Evolutionary conservation across 176 grass and related monocot genomes (phyloP), one percentile per base, ranked within the genome.

Genomic region (Eragrostis curvula): DNA sequence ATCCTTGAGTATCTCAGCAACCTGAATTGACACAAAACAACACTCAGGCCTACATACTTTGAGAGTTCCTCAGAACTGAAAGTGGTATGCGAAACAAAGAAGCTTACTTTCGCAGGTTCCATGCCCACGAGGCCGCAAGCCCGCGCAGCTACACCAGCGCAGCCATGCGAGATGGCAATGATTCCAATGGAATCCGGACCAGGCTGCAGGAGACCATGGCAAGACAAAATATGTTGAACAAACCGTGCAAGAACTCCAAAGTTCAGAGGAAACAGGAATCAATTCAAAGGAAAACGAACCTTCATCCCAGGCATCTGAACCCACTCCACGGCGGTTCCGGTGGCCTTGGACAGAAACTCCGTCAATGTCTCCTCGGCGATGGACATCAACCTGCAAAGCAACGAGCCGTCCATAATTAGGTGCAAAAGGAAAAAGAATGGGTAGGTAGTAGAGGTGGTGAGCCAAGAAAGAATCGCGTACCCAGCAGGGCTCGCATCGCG

Each of bases 111-210:
- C 0, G 91, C 90, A 77, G 97, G 91, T 73, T 99, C 97, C 78
- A 99, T 90, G 85, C 97, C 84, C 47, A 99, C 91, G 18, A 99
- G 93, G 83, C 91, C 93, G 76, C 93, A 99, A 84, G 97, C 97
- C 80, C 93, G 85, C 80, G 97, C 89, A 27, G 97, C 97, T 12
- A 99, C 85, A 55, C 97, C 97, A 25, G 82, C 80, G 80, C 97
- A 99, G 50, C 94, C 90, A 70, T 94, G 93, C 66, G 97, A 99
- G 88, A 99, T 93, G 88, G 97, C 91, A 64, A 99, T 88, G 93
- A 96, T 99, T 99, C 97, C 97, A 90, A 92, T 94, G 87, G 97
- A 99, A 99, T 99, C 97, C 93, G 97, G 97, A 99, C 97, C 97
- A 99, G 97, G 97, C 97, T 99, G 89, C 61, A 81, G 42, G 59